A percentile compares a stretch with the other conserved stretches of the same genome.
phyloP scores from a whole-genome alignment of 2,329 filamentous ascomycete genomes.

The Iodosphaeria phyllophila region DNA sequence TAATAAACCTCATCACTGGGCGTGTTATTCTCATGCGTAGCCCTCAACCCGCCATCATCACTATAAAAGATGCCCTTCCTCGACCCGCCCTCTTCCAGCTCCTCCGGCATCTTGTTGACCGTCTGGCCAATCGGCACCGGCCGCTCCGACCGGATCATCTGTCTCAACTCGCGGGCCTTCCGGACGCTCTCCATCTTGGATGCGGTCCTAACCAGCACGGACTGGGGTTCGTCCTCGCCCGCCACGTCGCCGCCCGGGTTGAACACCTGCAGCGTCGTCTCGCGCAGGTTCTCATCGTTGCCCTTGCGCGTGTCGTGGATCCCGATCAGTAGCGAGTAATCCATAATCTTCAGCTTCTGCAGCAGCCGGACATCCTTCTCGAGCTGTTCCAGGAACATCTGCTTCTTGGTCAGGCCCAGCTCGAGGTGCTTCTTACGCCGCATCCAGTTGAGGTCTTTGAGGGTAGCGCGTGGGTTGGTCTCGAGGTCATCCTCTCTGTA shows the following conservation, averaged over 20 bases:
- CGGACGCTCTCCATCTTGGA: slow-evolving; percentile 83
- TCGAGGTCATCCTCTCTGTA: slow-evolving; percentile 76
- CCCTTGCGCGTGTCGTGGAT: slow-evolving; percentile 82
- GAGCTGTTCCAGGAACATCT: slow-evolving; percentile 76
- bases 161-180: slow-evolving; percentile 76
- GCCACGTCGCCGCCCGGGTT: slow-evolving; percentile 62
- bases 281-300: slow-evolving; percentile 83
- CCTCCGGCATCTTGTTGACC: slow-evolving; percentile 73
- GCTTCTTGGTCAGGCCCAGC: slow-evolving; percentile 75
- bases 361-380: slow-evolving; percentile 71
- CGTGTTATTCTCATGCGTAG: slow-evolving; percentile 75
- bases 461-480: slow-evolving; percentile 74
- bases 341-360: slow-evolving; percentile 89
- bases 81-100: slow-evolving; percentile 57
- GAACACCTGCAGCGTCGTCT: slow-evolving; percentile 84
- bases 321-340: slow-evolving; percentile 88
- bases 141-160: slow-evolving; percentile 83
- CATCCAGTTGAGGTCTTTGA: slow-evolving; percentile 96
- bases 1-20: slow-evolving; percentile 92
- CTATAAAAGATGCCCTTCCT: slow-evolving; percentile 69
- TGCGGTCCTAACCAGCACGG: slow-evolving; percentile 65
- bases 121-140: slow-evolving; percentile 84
- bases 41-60: slow-evolving; percentile 83
- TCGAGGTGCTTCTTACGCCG: slow-evolving; percentile 71
- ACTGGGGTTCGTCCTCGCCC: slow-evolving; percentile 40